Conservation (phyloP, 495 filamentous ascomycete genomes). For the Penicillium arizonense region DNA sequence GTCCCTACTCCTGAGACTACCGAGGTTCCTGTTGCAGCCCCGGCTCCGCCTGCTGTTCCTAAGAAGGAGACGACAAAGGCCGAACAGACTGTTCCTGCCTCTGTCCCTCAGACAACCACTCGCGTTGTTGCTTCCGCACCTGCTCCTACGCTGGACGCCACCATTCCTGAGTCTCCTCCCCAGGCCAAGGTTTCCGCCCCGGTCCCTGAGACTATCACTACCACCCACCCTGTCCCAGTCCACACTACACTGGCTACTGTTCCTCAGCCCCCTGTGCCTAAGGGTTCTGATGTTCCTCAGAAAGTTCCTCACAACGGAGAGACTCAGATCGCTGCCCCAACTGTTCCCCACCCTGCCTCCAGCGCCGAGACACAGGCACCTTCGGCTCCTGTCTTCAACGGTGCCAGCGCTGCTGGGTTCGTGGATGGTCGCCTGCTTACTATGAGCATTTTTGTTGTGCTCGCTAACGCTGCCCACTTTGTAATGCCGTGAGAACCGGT, state of each 20-base stretch:
- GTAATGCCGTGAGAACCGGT: not conserved
- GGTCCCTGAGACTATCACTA: not conserved
- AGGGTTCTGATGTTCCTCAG: not conserved
- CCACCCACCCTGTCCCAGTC: not conserved
- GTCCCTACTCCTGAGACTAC: not conserved
- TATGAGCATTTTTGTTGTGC: not conserved
- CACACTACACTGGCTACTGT: not conserved
- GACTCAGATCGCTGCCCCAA: not conserved
- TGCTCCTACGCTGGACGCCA: not conserved
- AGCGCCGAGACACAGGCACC: not conserved
- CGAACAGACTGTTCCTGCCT: not conserved
- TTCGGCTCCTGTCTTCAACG: constrained; percentile 3
- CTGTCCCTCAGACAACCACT: not conserved
- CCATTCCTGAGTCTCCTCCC: not conserved
- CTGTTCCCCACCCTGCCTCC: not conserved
- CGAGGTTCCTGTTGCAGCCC: not conserved
- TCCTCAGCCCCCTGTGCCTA: not conserved
- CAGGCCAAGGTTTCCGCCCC: not conserved
- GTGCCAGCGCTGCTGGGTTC: not conserved
- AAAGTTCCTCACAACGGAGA: not conserved
- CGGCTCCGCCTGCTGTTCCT: not conserved
- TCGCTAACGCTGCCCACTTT: not conserved
- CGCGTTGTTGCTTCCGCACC: not conserved
- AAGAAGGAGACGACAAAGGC: not conserved
- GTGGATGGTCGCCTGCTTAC: not conserved